A percentile compares a stretch with the other conserved stretches of the same genome.
phyloP scores from a whole-genome alignment of 257 asterid species.

The Perilla frutescens region DNA sequence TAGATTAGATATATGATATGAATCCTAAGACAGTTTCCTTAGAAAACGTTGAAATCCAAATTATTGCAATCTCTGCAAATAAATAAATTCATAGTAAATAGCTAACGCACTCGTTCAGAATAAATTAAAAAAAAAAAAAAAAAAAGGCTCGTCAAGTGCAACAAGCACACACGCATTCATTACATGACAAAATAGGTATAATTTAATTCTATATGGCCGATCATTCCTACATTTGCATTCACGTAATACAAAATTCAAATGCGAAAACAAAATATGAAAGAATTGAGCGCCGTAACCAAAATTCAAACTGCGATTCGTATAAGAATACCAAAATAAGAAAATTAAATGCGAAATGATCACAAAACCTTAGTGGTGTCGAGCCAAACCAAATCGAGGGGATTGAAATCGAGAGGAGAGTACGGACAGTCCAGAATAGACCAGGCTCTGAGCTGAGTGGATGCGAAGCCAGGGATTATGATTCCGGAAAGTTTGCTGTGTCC shows the following conservation, averaged over 20 bases:
- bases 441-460: constrained; percentile 94
- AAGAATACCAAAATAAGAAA: not conserved
- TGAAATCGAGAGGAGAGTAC: constrained; percentile 94
- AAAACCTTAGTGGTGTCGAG: constrained; percentile 89
- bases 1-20: not conserved
- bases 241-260: constrained; percentile 8
- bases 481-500: constrained; percentile 75
- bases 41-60: not conserved
- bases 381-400: constrained; percentile 99
- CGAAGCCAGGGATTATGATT: constrained; percentile 95
- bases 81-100: constrained; percentile 8
- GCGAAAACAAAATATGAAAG: not conserved
- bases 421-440: constrained; percentile 99
- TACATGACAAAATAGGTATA: not conserved
- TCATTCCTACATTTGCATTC: constrained; percentile 17
- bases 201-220: not conserved
- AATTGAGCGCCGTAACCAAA: constrained; percentile 15
- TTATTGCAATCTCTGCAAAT: not conserved
- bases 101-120: constrained; percentile 5
- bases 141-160: not conserved
- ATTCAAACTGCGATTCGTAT: constrained; percentile 15
- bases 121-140: not conserved
- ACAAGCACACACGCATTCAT: constrained; percentile 19
- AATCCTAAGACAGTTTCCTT: not conserved
- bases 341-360: constrained; percentile 10